Evolutionary conservation across 2,329 filamentous ascomycete genomes (phyloP), one percentile per base, ranked within the genome.

Genomic region (Thielaviopsis ethacetica): DNA sequence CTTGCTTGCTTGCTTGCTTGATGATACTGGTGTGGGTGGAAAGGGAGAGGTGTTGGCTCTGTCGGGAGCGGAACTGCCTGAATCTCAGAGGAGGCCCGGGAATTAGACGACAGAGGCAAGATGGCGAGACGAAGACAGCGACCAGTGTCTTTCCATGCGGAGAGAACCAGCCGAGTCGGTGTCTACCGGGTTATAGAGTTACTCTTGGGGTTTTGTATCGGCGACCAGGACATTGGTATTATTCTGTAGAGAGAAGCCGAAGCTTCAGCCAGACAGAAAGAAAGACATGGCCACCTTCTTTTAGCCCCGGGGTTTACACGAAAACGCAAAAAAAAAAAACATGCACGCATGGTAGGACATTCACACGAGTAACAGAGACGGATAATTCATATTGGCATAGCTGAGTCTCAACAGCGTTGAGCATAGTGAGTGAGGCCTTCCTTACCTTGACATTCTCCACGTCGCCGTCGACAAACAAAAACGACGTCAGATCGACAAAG

Each of bases 401-500:
- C n/a, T n/a, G n/a, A n/a, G n/a, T n/a, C n/a, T n/a, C n/a, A n/a
- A n/a, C n/a, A n/a, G n/a, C n/a, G n/a, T n/a, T n/a, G n/a, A n/a
- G n/a, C n/a, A n/a, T n/a, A n/a, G n/a, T n/a, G n/a, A n/a, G n/a
- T n/a, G n/a, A 47, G 53, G 17, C 24, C 1, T 6, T 27, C 68
- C 71, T 71, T 68, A 76, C 73, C 67, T 68, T 66, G 57, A 74
- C 57, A 27, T 30, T 52, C 15, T 63, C 64, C 61, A 88, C 91
- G 69, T 97, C 87, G 1, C 72, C 70, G 62, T 82, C 76, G 0
- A 78, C 71, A 52, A 97, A 72, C 24, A 95, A 72, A 62, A 98
- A 84, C 12, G 84, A 86, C 30, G 83, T 82, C 52, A 90, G 74
- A 67, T 95, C 90, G 57, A 97, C 84, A 63, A 96, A 85, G 0